Base-by-base conservation (phyloP, 1,139 yeast genomes). In the Wickerhamiella pararugosa region DNA sequence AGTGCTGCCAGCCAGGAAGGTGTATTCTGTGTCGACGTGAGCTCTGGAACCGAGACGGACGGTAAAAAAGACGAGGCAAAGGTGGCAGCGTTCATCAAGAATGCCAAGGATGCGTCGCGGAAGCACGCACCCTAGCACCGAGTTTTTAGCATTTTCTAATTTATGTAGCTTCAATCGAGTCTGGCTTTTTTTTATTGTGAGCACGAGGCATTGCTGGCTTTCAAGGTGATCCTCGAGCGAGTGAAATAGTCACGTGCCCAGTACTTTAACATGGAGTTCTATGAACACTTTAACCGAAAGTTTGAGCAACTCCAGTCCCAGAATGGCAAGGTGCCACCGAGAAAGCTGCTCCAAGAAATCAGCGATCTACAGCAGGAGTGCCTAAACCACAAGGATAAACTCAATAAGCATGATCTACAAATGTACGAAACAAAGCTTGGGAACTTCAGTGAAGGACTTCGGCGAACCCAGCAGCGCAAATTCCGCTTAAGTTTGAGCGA, bases 1-100 rank as follows among this genome's bases (percentile, higher is more conserved):
- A 58, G 60, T 1, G 92, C 93, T 9, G 51, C 59, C 37, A 46
- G 43, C 38, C 65, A 64, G 39, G 57, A 53, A 45, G 77, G 80
- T 2, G 73, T 82, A n/a, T 57, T 76, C 35, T 97, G 96, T 1
- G 90, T 79, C 29, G 98, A 90, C 60, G 97, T 90, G 6, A 80
- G 95, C 56, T 90, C 96, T 9, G 98, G 98, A 1, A 94, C 87
- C 1, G 98, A 84, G 52, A 34, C 29, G 1, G 62, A 70, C 21
- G 94, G 94, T 4, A 59, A 53, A 3, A 90, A 87, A 60, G 94
- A 84, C 57, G 53, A 65, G 40, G 57, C 48, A 1, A 84, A 84
- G 60, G 73, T 87, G 32, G 56, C 56, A 43, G 47, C 51, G 11
- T 87, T 86, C 60, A 66, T 87, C 7, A 47, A 48, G 7, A 69